phyloP scores from a whole-genome alignment of 257 asterid genomes.

The Solanum stenotomum region DNA sequence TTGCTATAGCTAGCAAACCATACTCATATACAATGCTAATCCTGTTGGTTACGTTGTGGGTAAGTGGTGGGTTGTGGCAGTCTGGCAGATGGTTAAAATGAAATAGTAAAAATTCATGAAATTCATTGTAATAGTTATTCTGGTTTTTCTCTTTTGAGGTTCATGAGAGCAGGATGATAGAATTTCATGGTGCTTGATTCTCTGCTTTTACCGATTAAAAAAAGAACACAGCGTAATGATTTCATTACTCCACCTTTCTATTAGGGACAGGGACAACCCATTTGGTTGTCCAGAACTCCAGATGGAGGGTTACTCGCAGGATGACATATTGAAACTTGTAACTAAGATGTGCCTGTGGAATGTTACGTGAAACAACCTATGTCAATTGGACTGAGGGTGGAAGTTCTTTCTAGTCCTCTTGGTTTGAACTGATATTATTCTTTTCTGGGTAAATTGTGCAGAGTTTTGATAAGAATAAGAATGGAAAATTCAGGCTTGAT shows the following conservation, averaged over 20 bases:
- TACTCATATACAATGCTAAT: background rate
- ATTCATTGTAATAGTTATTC: background rate
- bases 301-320: background rate
- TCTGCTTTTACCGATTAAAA: background rate
- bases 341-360: background rate
- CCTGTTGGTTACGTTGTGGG: background rate
- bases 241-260: background rate
- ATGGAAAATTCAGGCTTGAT: constrained; percentile 67
- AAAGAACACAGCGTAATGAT: background rate
- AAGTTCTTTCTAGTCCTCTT: background rate
- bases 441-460: constrained; percentile 14
- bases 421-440: background rate
- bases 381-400: background rate
- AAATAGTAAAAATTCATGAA: background rate
- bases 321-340: background rate
- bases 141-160: background rate
- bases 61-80: background rate
- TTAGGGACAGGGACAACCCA: background rate
- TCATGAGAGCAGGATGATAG: background rate
- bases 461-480: constrained; percentile 67
- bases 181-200: background rate
- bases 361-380: background rate
- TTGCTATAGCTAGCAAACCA: background rate
- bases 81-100: background rate
- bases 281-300: background rate